phyloP scores from a whole-genome alignment of 1,284 basidiomycete genomes.

The Ustilago xerochloae region DNA sequence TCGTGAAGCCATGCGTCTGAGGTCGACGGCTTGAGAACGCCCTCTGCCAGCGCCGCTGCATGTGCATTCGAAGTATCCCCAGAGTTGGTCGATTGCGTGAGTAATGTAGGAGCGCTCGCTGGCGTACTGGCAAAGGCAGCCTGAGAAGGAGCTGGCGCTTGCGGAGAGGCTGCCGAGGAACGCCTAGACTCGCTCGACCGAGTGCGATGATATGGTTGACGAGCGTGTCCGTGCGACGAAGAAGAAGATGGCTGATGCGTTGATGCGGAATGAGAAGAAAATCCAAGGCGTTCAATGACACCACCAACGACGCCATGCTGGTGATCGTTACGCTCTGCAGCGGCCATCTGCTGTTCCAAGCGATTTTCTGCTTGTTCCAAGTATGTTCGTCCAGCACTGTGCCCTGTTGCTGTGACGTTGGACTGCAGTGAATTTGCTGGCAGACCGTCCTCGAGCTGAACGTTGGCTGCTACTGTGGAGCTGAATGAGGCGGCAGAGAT shows the following conservation, averaged over 20 bases:
- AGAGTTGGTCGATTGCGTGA: background rate
- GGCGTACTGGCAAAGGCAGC: no score
- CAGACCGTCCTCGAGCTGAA: slow-evolving; percentile 41
- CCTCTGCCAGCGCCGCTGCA: background rate
- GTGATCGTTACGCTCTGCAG: slow-evolving; percentile 48
- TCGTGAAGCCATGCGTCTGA: slow-evolving; percentile 34
- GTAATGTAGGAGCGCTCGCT: background rate
- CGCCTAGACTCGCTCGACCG: slow-evolving; percentile 22
- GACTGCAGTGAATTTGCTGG: slow-evolving; percentile 29
- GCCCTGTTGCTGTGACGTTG: slow-evolving; percentile 36
- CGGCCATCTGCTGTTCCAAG: slow-evolving; percentile 42
- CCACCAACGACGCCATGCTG: slow-evolving; percentile 47
- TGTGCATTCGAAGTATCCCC: background rate
- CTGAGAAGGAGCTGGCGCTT: background rate
- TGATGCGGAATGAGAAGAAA: slow-evolving; percentile 20
- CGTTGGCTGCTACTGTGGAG: slow-evolving; percentile 31
- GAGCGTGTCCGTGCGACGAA: slow-evolving; percentile 1
- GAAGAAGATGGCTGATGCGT: slow-evolving; percentile 11
- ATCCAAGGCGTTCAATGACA: slow-evolving; percentile 41
- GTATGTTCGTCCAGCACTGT: slow-evolving; percentile 23
- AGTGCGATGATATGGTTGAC: slow-evolving; percentile 17
- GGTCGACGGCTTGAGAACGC: background rate
- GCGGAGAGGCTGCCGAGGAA: slow-evolving; percentile 3
- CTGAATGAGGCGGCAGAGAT: slow-evolving; percentile 28
- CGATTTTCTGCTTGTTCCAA: slow-evolving; percentile 34